Percentiles rank a stretch among this genome's conserved stretches.
Conservation (phyloP, 805 yeast species). For the Candida orba region DNA sequence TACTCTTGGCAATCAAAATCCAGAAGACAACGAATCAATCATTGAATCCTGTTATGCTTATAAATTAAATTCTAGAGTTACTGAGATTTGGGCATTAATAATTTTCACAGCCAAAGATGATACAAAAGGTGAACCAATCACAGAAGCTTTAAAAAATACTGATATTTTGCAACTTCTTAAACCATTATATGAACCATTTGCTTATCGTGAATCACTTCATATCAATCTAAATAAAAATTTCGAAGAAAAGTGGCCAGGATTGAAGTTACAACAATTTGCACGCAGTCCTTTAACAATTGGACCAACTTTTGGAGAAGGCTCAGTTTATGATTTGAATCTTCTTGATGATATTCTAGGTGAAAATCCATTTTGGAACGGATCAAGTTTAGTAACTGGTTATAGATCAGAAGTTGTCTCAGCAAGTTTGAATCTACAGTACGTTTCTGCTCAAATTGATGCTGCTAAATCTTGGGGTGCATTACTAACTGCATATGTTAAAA, state of each 20-base stretch:
- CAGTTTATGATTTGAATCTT: constrained; percentile 51
- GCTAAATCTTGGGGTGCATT: constrained; percentile 78
- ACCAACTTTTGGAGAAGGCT: constrained; percentile 43
- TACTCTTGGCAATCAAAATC: constrained; percentile 6
- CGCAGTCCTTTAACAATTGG: constrained; percentile 37
- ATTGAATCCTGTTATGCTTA: constrained; percentile 44
- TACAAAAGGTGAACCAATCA: constrained; percentile 34
- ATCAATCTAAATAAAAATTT: constrained; percentile 39
- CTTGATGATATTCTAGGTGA: constrained; percentile 52
- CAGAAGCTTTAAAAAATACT: constrained; percentile 32
- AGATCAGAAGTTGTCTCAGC: constrained; percentile 47
- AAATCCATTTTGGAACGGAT: constrained; percentile 38
- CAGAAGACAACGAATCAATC: constrained; percentile 15
- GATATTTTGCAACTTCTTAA: constrained; percentile 27
- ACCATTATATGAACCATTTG: constrained; percentile 36
- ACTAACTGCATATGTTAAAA: constrained; percentile 55
- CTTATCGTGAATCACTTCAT: constrained; percentile 41
- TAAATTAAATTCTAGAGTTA: constrained; percentile 56
- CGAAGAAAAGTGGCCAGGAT: constrained; percentile 38
- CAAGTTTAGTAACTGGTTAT: constrained; percentile 24
- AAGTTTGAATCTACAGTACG: constrained; percentile 55
- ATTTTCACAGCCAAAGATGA: constrained; percentile 50
- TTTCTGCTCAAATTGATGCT: constrained; percentile 58
- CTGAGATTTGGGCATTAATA: constrained; percentile 69
- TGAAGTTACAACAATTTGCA: constrained; percentile 44